Evolutionary conservation across 2,329 filamentous ascomycete species (phyloP), one percentile per base, ranked within the genome.

Genomic region (Xylariales sp.): DNA sequence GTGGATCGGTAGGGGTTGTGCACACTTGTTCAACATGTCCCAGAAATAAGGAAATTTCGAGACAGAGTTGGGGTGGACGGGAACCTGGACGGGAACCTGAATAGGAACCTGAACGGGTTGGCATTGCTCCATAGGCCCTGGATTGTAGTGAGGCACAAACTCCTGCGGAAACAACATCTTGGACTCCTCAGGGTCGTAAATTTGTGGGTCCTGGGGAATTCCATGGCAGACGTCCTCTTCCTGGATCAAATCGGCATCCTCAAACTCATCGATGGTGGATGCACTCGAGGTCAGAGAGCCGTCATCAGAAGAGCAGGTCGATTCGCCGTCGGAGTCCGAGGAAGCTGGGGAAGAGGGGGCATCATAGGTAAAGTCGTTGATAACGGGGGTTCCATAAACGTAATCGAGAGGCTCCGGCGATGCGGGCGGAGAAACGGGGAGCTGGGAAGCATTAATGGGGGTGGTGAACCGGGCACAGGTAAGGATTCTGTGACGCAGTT

Each of bases 401-500:
- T 72, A 73, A 56, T 67, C 52, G 47, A 53, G 56, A 30, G 57
- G 63, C 47, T 67, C 63, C 27, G 70, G 67, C 27, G 68, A 67
- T 18, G 57, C 59, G 33, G 68, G 63, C 8, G 66, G 63, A 14
- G 64, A 60, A 15, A 61, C 55, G 41, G 66, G 51, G n/a, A 54
- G 41, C 47, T 55, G 58, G 47, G 40, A 53, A 40, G 46, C 56
- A 41, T 48, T 55, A 40, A 42, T 39, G 55, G 58, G 70, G 33
- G 62, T 68, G 42, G 84, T 94, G 61, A 96, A 88, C 47, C 72
- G 70, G 21, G 82, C 71, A 69, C 90, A 96, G 46, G 79, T 74
- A 53, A 84, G 60, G 58, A 97, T 93, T 57, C 84, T 71, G 49
- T 78, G 72, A 55, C 85, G 81, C 40, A 98, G 76, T 64, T 95